Evolutionary conservation across 2,329 filamentous ascomycete species (phyloP).

Genomic region (Phyllosticta citribraziliensis): DNA sequence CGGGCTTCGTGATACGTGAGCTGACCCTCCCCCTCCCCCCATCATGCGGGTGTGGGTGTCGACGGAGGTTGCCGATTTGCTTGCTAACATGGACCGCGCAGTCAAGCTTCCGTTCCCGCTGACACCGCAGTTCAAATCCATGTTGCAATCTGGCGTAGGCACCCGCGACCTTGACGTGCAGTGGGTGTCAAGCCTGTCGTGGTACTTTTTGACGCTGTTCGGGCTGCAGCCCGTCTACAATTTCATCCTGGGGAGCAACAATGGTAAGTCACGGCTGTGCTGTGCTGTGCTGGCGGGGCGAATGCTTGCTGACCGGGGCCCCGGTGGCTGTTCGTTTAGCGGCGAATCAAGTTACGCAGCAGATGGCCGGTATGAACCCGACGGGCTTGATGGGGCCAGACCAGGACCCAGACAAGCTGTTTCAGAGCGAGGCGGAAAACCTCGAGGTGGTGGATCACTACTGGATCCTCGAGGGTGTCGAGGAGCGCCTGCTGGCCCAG

Average conservation of each 20-base stretch:
- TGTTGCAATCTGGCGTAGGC: conserved; percentile 94
- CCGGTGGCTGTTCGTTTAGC: conserved; percentile 41
- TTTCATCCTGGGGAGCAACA: conserved; percentile 91
- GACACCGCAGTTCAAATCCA: conserved; percentile 98
- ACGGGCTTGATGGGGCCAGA: conserved; percentile 83
- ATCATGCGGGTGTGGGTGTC: neutral
- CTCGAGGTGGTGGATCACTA: conserved; percentile 89
- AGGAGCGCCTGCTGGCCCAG: conserved; percentile 63
- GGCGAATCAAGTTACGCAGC: conserved; percentile 81
- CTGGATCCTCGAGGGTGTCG: conserved; percentile 80
- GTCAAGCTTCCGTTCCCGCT: conserved; percentile 97
- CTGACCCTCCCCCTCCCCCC: conserved; percentile 15
- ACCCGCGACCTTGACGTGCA: conserved; percentile 93
- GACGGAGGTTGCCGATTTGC: neutral
- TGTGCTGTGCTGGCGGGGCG: neutral
- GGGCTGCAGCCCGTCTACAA: conserved; percentile 95
- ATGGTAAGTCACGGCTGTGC: conserved; percentile 52
- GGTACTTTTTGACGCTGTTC: conserved; percentile 98
- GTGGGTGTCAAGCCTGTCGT: conserved; percentile 97
- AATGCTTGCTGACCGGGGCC: conserved; percentile 2
- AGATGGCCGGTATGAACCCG: conserved; percentile 66
- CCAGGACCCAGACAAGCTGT: conserved; percentile 92
- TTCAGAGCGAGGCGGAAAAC: conserved; percentile 87
- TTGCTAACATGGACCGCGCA: conserved; percentile 19
- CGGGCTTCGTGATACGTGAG: conserved; percentile 91